These are phyloP conservation scores for Nematocida major DNA, from an alignment of 371 early-diverging fungal genomes.

Conservation along the genomic window DNA sequence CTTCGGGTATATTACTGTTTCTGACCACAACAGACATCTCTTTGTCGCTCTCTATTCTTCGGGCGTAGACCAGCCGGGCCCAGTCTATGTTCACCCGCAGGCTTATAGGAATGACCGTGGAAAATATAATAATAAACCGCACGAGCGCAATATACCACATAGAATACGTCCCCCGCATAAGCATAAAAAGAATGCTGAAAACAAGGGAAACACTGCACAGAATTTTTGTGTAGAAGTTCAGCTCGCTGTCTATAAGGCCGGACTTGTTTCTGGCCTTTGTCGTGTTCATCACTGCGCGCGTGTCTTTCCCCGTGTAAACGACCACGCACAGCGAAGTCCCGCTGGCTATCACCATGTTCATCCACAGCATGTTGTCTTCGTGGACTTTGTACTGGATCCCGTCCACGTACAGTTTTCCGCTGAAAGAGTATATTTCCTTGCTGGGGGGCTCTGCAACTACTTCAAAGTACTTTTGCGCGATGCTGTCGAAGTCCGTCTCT, in stretches of 20 bases:
- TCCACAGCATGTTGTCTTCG: constrained; percentile 92
- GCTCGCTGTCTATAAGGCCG: constrained; percentile 83
- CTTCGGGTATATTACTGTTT: constrained; percentile 92
- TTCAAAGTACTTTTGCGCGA: constrained; percentile 29
- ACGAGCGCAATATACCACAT: constrained; percentile 79
- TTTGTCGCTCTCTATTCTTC: constrained; percentile 63
- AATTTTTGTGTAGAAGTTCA: constrained; percentile 76
- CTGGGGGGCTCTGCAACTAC: constrained; percentile 76
- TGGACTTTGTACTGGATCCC: constrained; percentile 55
- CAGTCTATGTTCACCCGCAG: constrained; percentile 89
- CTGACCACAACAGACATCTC: constrained; percentile 73
- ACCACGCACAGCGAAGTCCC: constrained; percentile 81
- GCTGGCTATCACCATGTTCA: constrained; percentile 88
- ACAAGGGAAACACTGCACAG: constrained; percentile 41
- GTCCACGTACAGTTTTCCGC: constrained; percentile 70
- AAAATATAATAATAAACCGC: constrained; percentile 87
- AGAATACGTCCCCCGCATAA: constrained; percentile 76
- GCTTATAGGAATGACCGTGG: constrained; percentile 90
- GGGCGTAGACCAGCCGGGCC: constrained; percentile 80
- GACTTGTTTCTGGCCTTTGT: constrained; percentile 83
- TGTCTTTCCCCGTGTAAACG: constrained; percentile 90
- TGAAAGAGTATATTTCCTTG: constrained; percentile 87
- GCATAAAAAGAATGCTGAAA: constrained; percentile 74
- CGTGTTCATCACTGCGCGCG: constrained; percentile 92
- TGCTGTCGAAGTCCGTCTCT: background rate